phyloP scores from a whole-genome alignment of 257 asterid species.

The Henckelia pumila region DNA sequence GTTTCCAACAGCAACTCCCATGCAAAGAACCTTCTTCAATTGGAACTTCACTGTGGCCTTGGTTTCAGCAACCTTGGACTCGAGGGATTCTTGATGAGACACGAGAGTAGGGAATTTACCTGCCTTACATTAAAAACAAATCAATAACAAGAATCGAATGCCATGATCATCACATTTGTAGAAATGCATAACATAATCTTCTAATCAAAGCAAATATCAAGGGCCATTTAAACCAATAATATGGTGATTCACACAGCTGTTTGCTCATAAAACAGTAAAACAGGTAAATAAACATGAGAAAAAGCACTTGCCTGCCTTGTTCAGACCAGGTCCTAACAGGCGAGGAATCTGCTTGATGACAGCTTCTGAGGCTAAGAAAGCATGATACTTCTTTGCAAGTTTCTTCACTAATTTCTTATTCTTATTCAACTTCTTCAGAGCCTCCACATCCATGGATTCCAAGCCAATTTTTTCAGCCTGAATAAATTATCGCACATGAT shows the following conservation, averaged over 20 bases:
- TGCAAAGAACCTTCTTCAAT: conserved; percentile 23
- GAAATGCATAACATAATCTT: neutral
- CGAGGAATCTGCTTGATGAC: conserved; percentile 28
- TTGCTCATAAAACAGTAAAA: too few relatives aligned
- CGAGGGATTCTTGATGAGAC: conserved; percentile 23
- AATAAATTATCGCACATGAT: neutral
- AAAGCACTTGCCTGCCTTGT: conserved; percentile 26
- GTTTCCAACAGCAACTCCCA: conserved; percentile 21
- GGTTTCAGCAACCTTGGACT: conserved; percentile 25
- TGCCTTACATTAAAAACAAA: neutral
- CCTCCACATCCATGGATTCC: conserved; percentile 31
- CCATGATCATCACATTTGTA: neutral
- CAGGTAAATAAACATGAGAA: neutral
- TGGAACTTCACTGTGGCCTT: conserved; percentile 24
- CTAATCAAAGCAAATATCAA: neutral
- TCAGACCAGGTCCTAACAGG: conserved; percentile 28
- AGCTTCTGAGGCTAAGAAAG: conserved; percentile 23
- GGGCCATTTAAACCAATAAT: neutral
- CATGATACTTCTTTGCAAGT: conserved; percentile 32
- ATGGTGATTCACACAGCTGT: neutral
- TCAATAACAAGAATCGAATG: neutral
- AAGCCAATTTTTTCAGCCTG: conserved; percentile 26
- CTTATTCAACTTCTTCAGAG: conserved; percentile 28
- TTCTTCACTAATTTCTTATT: conserved; percentile 31
- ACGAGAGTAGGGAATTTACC: conserved; percentile 28